Evolutionary conservation across 2,329 filamentous ascomycete species (phyloP).

Genomic region (Fonsecaea pedrosoi): DNA sequence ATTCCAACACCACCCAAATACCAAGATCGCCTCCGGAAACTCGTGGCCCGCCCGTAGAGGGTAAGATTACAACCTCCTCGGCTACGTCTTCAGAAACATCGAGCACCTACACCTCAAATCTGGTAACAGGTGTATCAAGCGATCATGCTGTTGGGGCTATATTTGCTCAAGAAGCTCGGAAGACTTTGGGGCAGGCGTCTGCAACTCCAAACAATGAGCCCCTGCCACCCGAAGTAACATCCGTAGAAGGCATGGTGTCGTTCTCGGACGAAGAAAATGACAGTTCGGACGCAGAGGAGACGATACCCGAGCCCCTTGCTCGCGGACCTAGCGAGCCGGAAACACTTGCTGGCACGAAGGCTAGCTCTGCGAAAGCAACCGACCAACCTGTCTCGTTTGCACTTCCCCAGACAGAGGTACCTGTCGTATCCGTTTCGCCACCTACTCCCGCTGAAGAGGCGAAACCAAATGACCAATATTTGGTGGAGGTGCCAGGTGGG

Average conservation of each 20-base stretch:
- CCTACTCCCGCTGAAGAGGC: constrained; percentile 55
- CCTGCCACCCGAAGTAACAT: constrained; percentile 72
- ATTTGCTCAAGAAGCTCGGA: constrained; percentile 53
- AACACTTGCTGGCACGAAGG: neutral
- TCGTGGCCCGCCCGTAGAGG: constrained; percentile 19
- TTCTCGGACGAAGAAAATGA: constrained; percentile 62
- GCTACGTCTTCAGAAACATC: constrained; percentile 44
- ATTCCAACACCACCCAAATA: constrained; percentile 12
- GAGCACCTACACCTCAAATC: constrained; percentile 44
- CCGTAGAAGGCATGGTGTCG: constrained; percentile 70
- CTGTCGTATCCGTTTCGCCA: constrained; percentile 55
- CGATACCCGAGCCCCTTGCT: neutral
- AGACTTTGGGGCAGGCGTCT: constrained; percentile 31
- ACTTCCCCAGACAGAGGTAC: constrained; percentile 41
- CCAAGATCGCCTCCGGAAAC: constrained; percentile 41
- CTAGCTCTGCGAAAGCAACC: neutral
- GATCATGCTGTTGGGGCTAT: constrained; percentile 61
- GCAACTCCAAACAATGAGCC: constrained; percentile 60
- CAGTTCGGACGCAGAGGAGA: constrained; percentile 24
- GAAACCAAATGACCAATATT: constrained; percentile 41
- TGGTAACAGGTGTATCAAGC: constrained; percentile 50
- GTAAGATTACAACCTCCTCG: constrained; percentile 20
- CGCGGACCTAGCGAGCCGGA: neutral
- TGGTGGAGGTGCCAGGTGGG: constrained; percentile 64
- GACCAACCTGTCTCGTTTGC: constrained; percentile 15